These are phyloP conservation scores for Eucommia ulmoides DNA, from an alignment of 257 asterid genomes.

Conservation along the genomic window DNA sequence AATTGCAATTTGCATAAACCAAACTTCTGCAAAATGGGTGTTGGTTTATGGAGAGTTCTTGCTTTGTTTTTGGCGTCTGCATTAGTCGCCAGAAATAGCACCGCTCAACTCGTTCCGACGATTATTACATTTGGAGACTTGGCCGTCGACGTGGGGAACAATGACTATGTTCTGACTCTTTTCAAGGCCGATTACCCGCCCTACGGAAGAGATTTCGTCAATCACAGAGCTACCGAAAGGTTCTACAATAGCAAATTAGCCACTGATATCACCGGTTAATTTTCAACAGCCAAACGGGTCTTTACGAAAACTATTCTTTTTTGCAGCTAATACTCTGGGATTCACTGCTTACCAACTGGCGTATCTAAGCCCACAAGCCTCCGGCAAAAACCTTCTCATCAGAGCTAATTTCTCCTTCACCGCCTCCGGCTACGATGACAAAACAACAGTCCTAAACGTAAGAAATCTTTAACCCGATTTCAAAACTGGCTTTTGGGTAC, in stretches of 20 bases:
- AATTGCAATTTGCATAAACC: no score
- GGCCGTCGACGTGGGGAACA: conserved; percentile 73
- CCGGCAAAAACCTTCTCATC: conserved; percentile 64
- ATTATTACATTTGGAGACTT: conserved; percentile 84
- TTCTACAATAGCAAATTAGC: conserved; percentile 86
- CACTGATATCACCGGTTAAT: conserved; percentile 75
- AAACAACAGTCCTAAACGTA: conserved; percentile 56
- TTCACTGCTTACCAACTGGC: conserved; percentile 60
- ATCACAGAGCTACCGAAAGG: conserved; percentile 61
- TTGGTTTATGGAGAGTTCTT: no score
- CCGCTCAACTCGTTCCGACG: conserved; percentile 45
- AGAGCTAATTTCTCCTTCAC: conserved; percentile 95
- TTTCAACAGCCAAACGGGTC: no score
- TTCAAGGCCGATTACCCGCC: conserved; percentile 85
- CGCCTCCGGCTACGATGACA: conserved; percentile 85
- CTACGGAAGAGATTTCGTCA: conserved; percentile 67
- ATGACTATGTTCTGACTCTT: conserved; percentile 47
- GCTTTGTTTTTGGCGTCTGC: no score
- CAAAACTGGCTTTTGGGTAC: no score
- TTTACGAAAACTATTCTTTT: not conserved
- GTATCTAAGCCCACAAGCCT: conserved; percentile 88
- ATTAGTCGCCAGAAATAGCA: not conserved
- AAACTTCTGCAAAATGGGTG: no score
- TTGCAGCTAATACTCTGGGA: conserved; percentile 76
- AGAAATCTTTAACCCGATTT: conserved; percentile 4